phyloP scores from a whole-genome alignment of 2,329 filamentous ascomycete genomes.

The Pseudogymnoascus sp. region DNA sequence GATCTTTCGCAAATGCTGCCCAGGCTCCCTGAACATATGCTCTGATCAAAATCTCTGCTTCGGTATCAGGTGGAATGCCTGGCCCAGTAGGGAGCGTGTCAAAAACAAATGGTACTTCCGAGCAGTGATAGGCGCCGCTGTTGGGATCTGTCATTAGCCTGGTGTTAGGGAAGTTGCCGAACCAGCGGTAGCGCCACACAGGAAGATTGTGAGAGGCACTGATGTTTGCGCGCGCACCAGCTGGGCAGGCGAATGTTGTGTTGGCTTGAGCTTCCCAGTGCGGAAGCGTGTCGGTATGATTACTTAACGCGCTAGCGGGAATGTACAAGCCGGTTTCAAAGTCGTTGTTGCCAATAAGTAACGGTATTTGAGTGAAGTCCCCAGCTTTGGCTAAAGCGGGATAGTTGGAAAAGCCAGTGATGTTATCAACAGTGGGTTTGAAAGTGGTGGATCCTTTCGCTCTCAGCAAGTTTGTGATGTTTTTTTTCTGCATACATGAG shows the following conservation, averaged over 20 bases:
- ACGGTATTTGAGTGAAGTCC: conserved; percentile 11
- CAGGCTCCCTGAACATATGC: conserved; percentile 28
- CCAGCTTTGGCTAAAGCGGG: conserved; percentile 11
- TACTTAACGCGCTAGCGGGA: neutral
- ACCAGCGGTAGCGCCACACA: conserved; percentile 30
- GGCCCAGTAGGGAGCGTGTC: conserved; percentile 16
- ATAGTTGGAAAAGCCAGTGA: conserved; percentile 17
- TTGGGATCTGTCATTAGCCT: conserved; percentile 18
- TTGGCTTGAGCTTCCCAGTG: conserved; percentile 20
- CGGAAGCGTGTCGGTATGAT: conserved; percentile 11
- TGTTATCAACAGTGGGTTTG: conserved; percentile 17
- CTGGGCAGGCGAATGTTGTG: conserved; percentile 25
- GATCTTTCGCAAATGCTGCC: conserved; percentile 30
- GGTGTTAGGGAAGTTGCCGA: conserved; percentile 27
- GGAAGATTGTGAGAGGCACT: conserved; percentile 21
- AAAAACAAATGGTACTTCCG: conserved; percentile 26
- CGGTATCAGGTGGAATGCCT: conserved; percentile 15
- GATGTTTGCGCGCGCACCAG: conserved; percentile 18
- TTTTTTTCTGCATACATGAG: conserved; percentile 13
- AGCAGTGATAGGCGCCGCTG: conserved; percentile 27
- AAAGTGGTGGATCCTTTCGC: conserved; percentile 15
- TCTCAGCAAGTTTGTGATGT: conserved; percentile 11
- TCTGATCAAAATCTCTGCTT: conserved; percentile 19
- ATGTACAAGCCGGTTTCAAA: conserved; percentile 21
- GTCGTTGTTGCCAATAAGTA: conserved; percentile 21